phyloP scores from a whole-genome alignment of 768 basidiomycete species.

The Tylopilus intermedius region DNA sequence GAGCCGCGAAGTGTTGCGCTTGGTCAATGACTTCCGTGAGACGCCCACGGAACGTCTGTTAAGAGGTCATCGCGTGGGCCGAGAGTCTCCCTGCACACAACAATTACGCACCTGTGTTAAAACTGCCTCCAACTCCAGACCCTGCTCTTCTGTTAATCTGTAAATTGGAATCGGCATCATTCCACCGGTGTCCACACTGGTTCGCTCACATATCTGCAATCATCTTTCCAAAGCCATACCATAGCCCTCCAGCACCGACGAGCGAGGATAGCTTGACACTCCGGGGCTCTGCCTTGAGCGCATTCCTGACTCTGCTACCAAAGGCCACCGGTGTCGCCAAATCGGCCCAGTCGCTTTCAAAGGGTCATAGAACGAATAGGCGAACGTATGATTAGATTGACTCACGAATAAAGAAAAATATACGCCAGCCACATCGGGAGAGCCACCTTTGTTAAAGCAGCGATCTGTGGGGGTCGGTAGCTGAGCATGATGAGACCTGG shows the following conservation, averaged over 20 bases:
- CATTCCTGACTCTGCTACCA: conserved; percentile 71
- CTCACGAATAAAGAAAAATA: conserved; percentile 75
- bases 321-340: conserved; percentile 81
- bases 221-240: conserved; percentile 90
- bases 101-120: conserved; percentile 54
- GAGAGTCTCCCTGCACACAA: conserved; percentile 6
- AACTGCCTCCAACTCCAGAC: conserved; percentile 64
- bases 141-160: conserved; percentile 75
- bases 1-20: conserved; percentile 79
- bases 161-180: conserved; percentile 5
- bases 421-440: conserved; percentile 91
- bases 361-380: conserved; percentile 1
- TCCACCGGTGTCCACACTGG: not conserved
- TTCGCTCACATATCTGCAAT: conserved; percentile 72
- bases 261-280: conserved; percentile 79
- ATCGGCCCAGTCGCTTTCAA: conserved; percentile 76
- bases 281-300: conserved; percentile 81
- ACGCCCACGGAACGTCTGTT: conserved; percentile 70
- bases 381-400: not conserved
- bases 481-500: conserved; percentile 6
- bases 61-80: conserved; percentile 3
- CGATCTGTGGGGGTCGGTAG: conserved; percentile 50
- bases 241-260: conserved; percentile 82
- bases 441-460: conserved; percentile 67
- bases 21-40: conserved; percentile 79